Conservation (phyloP, 768 basidiomycete species). For the Gyrodon lividus region DNA sequence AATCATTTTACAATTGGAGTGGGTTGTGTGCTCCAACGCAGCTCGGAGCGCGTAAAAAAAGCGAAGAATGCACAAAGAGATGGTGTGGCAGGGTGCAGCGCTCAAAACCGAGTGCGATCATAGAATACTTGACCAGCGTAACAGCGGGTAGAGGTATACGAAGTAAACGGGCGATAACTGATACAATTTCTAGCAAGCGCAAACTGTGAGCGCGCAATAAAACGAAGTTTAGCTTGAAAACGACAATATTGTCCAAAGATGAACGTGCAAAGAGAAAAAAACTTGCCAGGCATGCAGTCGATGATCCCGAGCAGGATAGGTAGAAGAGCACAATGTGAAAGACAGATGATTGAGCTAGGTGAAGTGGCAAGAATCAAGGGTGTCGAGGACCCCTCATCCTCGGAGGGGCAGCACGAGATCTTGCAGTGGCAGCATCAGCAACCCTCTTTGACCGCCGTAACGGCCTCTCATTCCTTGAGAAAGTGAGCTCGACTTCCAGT, state of each 20-base stretch:
- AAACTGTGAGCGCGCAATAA: constrained; percentile 3
- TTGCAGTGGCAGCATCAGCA: constrained; percentile 54
- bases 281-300: background rate
- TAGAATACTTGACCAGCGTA: constrained; percentile 15
- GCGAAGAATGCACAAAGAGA: constrained; percentile 3
- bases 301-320: background rate
- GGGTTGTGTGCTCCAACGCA: constrained; percentile 3
- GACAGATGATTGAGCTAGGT: background rate
- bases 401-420: constrained; percentile 41
- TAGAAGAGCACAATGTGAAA: background rate
- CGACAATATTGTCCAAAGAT: constrained; percentile 2
- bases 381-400: constrained; percentile 27
- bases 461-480: constrained; percentile 12
- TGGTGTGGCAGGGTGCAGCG: constrained; percentile 3
- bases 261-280: background rate
- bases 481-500: constrained; percentile 1
- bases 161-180: constrained; percentile 12
- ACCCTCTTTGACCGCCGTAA: constrained; percentile 62
- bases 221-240: constrained; percentile 12
- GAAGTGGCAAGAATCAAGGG: constrained; percentile 15
- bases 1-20: background rate
- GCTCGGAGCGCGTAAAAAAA: constrained; percentile 10
- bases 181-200: constrained; percentile 27
- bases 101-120: constrained; percentile 24
- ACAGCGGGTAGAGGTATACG: constrained; percentile 21